Conservation (phyloP, 441 rosid species). For the Raphanus hybrid region DNA sequence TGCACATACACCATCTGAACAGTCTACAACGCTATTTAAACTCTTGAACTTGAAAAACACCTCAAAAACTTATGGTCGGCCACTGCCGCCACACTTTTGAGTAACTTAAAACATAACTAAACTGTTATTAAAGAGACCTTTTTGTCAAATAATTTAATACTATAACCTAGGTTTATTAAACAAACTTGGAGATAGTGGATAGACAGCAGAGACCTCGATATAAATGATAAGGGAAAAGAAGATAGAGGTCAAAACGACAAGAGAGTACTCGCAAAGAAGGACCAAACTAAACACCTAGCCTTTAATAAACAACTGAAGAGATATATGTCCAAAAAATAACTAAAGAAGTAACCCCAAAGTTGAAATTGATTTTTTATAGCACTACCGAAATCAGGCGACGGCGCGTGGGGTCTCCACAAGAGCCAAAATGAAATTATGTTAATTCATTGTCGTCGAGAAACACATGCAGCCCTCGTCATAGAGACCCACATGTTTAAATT, state of each 20-base stretch:
- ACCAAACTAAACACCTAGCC: conserved; percentile 6
- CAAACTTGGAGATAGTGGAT: neutral
- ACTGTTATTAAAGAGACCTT: neutral
- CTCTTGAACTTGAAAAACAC: neutral
- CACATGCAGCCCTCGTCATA: conserved; percentile 30
- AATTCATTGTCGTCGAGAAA: conserved; percentile 12
- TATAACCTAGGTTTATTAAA: neutral
- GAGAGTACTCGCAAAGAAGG: neutral
- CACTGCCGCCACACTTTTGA: conserved; percentile 37
- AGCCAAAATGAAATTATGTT: conserved; percentile 14
- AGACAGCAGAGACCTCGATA: neutral
- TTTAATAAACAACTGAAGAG: conserved; percentile 2
- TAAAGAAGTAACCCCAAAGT: conserved; percentile 19
- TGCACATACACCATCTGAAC: neutral
- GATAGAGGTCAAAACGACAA: conserved; percentile 15
- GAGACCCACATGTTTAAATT: neutral
- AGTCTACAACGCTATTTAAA: neutral
- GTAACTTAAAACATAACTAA: conserved; percentile 1
- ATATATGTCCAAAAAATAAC: conserved; percentile 3
- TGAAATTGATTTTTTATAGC: neutral
- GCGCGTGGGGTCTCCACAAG: conserved; percentile 32
- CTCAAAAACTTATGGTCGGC: conserved; percentile 30
- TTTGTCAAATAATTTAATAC: neutral
- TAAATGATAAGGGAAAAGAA: neutral
- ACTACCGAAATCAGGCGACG: conserved; percentile 21